A percentile compares a stretch with the other conserved stretches of the same genome.
Evolutionary conservation across 75 land plant species (phyloP).

Genomic region (Azolla pinnata): DNA sequence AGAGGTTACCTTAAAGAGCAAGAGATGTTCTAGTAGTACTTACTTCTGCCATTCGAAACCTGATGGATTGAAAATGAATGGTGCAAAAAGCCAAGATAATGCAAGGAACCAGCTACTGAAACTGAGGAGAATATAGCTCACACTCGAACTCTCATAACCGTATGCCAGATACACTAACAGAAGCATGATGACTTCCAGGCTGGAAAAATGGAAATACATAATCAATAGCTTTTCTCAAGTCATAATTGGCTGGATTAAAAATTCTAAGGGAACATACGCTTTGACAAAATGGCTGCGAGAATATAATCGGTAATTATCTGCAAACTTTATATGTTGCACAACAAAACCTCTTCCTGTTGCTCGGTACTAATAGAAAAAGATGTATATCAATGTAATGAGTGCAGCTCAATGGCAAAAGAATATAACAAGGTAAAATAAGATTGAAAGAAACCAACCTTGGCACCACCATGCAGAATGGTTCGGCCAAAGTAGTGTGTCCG

Average conservation of each 20-base stretch:
- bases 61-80: constrained; percentile 93
- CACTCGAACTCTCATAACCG: constrained; percentile 46
- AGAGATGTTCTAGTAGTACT: too few relatives aligned
- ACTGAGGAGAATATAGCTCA: constrained; percentile 63
- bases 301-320: constrained; percentile 88
- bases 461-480: constrained; percentile 97
- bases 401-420: too few relatives aligned
- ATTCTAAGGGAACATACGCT: constrained; percentile 43
- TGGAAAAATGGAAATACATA: too few relatives aligned
- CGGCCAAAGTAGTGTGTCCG: constrained; percentile 95
- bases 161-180: constrained; percentile 78
- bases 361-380: constrained; percentile 54
- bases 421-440: background rate
- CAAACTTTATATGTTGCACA: constrained; percentile 79
- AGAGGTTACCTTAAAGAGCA: too few relatives aligned
- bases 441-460: constrained; percentile 39
- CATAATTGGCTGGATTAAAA: too few relatives aligned
- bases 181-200: constrained; percentile 75
- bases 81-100: constrained; percentile 95
- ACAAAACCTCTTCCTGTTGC: constrained; percentile 99
- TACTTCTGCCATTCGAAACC: constrained; percentile 99
- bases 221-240: too few relatives aligned
- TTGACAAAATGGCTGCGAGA: constrained; percentile 98
- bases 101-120: constrained; percentile 93
- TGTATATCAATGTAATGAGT: too few relatives aligned